Percentiles rank a stretch among this genome's conserved stretches.
Evolutionary conservation across 129 eudicot genomes (phyloP).

Genomic region (Scalesia atractyloides): DNA sequence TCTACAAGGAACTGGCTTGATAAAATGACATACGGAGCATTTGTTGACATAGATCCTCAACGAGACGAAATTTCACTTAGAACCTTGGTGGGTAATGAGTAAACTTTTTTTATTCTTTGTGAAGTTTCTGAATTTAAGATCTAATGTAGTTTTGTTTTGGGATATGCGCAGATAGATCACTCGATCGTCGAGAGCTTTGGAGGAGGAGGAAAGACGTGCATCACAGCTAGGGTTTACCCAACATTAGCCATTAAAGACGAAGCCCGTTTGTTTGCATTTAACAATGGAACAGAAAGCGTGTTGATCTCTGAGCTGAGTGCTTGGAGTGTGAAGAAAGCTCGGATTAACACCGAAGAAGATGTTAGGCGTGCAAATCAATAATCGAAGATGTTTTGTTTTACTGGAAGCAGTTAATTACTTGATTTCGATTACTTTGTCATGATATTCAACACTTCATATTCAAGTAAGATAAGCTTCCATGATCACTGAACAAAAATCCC

Average conservation of each 20-base stretch:
- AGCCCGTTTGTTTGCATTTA: slow-evolving; percentile 51
- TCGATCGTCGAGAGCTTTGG: slow-evolving; percentile 75
- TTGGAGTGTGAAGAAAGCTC: slow-evolving; percentile 47
- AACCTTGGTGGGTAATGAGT: slow-evolving; percentile 46
- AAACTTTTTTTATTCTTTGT: background rate
- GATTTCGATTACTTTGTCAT: background rate
- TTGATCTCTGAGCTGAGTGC: slow-evolving; percentile 36
- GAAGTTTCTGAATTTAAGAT: background rate
- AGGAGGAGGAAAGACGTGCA: slow-evolving; percentile 63
- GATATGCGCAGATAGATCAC: slow-evolving; percentile 60
- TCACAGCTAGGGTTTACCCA: slow-evolving; percentile 79
- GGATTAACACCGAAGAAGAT: slow-evolving; percentile 28
- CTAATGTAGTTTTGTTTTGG: background rate
- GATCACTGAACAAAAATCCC: background rate
- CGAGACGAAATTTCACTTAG: slow-evolving; percentile 52
- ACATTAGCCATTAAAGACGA: slow-evolving; percentile 46
- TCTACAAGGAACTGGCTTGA: slow-evolving; percentile 39
- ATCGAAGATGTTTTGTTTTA: background rate
- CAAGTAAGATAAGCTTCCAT: background rate
- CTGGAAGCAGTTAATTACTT: slow-evolving; percentile 8
- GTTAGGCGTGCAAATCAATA: slow-evolving; percentile 11
- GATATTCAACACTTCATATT: background rate
- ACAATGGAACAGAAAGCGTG: slow-evolving; percentile 43
- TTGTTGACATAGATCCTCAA: slow-evolving; percentile 54
- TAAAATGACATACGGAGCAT: slow-evolving; percentile 47